Evolutionary conservation across 257 asterid genomes (phyloP).

Genomic region (Pogostemon cablin): DNA sequence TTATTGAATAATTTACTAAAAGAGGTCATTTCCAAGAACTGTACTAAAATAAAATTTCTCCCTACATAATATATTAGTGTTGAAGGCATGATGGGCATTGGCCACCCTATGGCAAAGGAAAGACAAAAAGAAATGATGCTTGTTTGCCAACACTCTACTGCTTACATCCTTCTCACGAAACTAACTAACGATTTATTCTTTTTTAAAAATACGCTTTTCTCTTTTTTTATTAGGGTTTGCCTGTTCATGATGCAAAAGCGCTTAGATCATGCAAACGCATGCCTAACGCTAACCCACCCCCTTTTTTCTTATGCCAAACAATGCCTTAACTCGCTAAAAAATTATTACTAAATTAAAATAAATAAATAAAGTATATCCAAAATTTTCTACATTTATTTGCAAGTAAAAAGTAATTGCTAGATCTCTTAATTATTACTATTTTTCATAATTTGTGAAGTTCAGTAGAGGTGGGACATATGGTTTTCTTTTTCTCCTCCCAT

Average conservation of each 20-base stretch:
- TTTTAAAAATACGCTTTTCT: too few species aligned
- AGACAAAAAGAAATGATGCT: conserved; percentile 71
- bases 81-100: conserved; percentile 47
- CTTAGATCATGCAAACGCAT: conserved; percentile 51
- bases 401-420: background rate
- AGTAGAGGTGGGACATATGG: conserved; percentile 33
- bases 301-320: conserved; percentile 24
- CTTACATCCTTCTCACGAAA: conserved; percentile 2
- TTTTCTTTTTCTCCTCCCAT: conserved; percentile 12
- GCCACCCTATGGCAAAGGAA: conserved; percentile 35
- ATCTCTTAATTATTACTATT: background rate
- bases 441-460: conserved; percentile 23
- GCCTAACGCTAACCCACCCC: conserved; percentile 31
- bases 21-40: too few species aligned
- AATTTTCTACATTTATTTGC: too few species aligned
- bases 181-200: background rate
- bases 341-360: background rate
- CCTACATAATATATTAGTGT: too few species aligned
- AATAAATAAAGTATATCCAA: background rate
- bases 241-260: conserved; percentile 31
- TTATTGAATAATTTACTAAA: too few species aligned
- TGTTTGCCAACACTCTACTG: conserved; percentile 54
- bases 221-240: background rate
- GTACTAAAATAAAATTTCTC: too few species aligned
- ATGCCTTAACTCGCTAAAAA: background rate